phyloP scores from a whole-genome alignment of 2,329 filamentous ascomycete genomes.

The Beauveria scarabaeidicola region DNA sequence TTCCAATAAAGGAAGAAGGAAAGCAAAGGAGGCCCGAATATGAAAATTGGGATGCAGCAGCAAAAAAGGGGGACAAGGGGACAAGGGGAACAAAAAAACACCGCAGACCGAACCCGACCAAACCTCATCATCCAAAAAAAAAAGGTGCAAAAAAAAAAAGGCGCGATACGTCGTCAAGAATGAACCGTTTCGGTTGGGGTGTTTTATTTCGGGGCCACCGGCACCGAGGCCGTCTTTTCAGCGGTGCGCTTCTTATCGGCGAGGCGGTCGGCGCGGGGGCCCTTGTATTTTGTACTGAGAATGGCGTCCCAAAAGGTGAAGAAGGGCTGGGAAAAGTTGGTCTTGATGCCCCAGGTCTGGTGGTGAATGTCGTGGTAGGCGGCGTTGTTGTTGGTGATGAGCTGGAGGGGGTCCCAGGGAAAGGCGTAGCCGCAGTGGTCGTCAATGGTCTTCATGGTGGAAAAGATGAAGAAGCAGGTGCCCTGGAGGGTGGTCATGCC shows the following conservation, averaged over 20 bases:
- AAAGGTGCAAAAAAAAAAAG: background rate
- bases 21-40: slow-evolving; percentile 12
- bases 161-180: background rate
- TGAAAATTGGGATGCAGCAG: slow-evolving; percentile 11
- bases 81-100: slow-evolving; percentile 4
- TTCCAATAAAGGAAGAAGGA: background rate
- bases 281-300: slow-evolving; percentile 75
- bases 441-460: slow-evolving; percentile 92
- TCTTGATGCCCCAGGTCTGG: slow-evolving; percentile 98
- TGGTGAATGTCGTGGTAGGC: slow-evolving; percentile 97
- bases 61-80: slow-evolving; percentile 7
- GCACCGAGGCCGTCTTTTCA: slow-evolving; percentile 11
- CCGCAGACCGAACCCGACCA: slow-evolving; percentile 1
- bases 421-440: slow-evolving; percentile 97
- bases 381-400: slow-evolving; percentile 88
- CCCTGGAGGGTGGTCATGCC: slow-evolving; percentile 79
- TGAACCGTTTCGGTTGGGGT: too few species aligned
- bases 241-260: slow-evolving; percentile 28
- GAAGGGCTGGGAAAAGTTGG: slow-evolving; percentile 83
- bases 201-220: slow-evolving; percentile 7
- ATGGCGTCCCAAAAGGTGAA: slow-evolving; percentile 92
- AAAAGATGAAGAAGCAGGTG: slow-evolving; percentile 82
- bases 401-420: slow-evolving; percentile 89
- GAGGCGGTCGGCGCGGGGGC: slow-evolving; percentile 39
- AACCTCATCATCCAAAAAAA: slow-evolving; percentile 18